A percentile compares a stretch with the other conserved stretches of the same genome.
Conservation (phyloP, 2,329 filamentous ascomycete genomes). For the Endocalyx cinctus region DNA sequence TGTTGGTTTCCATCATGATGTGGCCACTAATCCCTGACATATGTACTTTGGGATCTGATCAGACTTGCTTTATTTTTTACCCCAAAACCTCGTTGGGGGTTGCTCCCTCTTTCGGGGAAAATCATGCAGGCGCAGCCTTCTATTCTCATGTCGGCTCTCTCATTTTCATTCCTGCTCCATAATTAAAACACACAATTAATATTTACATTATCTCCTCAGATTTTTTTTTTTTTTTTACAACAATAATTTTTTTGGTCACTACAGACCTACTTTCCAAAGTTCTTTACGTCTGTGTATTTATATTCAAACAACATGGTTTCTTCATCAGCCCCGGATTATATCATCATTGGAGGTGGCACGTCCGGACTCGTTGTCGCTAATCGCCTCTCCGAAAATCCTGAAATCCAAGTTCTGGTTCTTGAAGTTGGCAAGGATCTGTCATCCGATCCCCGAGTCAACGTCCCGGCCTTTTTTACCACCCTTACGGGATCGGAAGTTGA, state of each 20-base stretch:
- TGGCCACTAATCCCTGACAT: too few species aligned
- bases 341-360: constrained; percentile 11
- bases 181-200: too few species aligned
- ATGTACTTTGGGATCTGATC: too few species aligned
- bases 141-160: too few species aligned
- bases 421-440: constrained; percentile 10
- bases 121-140: too few species aligned
- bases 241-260: background rate
- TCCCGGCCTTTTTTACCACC: constrained; percentile 4
- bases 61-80: too few species aligned
- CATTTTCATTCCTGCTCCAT: too few species aligned
- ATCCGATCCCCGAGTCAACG: constrained; percentile 5
- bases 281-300: background rate
- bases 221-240: too few species aligned
- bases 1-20: too few species aligned
- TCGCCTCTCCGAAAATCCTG: constrained; percentile 10
- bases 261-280: background rate
- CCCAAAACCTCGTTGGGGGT: too few species aligned
- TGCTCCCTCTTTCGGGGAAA: too few species aligned
- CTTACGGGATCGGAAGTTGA: constrained; percentile 8
- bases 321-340: constrained; percentile 7
- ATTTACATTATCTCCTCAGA: too few species aligned
- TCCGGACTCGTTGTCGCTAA: constrained; percentile 10
- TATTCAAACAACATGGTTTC: constrained; percentile 1
- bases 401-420: constrained; percentile 8